A percentile compares a stretch with the other conserved stretches of the same genome.
Evolutionary conservation across 352 stramenopile genomes (phyloP).

Genomic region (Phytophthora fragariaefolia): DNA sequence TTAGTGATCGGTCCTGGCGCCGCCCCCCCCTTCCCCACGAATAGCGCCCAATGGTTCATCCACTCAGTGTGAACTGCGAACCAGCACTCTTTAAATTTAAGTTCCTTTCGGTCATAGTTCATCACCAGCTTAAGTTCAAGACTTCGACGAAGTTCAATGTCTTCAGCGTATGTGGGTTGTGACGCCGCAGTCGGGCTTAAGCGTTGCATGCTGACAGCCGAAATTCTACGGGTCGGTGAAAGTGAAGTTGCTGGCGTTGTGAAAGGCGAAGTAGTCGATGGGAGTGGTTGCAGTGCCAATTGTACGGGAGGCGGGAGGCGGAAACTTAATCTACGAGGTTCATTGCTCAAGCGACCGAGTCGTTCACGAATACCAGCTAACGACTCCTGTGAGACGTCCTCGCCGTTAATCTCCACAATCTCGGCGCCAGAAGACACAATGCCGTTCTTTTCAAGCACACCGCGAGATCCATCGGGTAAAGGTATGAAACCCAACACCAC

Average conservation of each 20-base stretch:
- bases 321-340: conserved; percentile 56
- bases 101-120: conserved; percentile 54
- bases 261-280: background rate
- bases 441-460: conserved; percentile 52
- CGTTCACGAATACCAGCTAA: conserved; percentile 52
- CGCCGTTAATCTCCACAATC: conserved; percentile 70
- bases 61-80: conserved; percentile 64
- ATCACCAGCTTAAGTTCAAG: conserved; percentile 67
- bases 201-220: conserved; percentile 15
- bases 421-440: conserved; percentile 45
- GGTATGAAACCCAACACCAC: conserved; percentile 69
- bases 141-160: conserved; percentile 56
- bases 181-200: conserved; percentile 28
- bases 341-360: conserved; percentile 41
- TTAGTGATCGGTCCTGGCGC: conserved; percentile 67
- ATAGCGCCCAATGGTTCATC: conserved; percentile 72
- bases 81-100: conserved; percentile 79
- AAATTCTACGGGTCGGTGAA: conserved; percentile 24
- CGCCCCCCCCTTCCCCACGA: conserved; percentile 51
- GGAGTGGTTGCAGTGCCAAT: conserved; percentile 1
- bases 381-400: conserved; percentile 55
- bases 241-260: background rate
- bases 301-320: conserved; percentile 36
- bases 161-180: conserved; percentile 49
- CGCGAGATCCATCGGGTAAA: conserved; percentile 57